Evolutionary conservation across 2,329 filamentous ascomycete genomes (phyloP), one percentile per base, ranked within the genome.

Genomic region (Aspergillus niger): DNA sequence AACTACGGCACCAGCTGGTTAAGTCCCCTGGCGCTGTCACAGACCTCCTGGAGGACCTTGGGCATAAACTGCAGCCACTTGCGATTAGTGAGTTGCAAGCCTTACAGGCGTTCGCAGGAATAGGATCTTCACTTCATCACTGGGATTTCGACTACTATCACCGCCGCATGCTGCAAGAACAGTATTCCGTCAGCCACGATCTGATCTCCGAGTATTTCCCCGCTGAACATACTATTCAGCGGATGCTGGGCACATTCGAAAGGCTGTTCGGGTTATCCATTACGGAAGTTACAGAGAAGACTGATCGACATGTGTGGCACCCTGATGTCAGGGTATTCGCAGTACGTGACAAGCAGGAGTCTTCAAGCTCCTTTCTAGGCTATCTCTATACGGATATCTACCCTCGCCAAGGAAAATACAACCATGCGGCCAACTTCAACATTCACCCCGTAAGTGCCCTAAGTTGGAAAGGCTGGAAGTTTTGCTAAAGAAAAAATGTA

Each of bases 141-240:
- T 55, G 53, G 53, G 53, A 55, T 17, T 44, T 55, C 24, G 53
- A 55, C n/a, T 55, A 44, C 17, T 55, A 55, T 28, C 53, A 55
- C 30, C 28, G 8, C 53, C 53, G 26, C 26, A 47, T 47, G 26
- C 53, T 47, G 26, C 53, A 55, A 6, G 41, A 44, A 22, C 15
- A 47, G 53, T 55, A 55, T 17, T n/a, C 30, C 1, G 26, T 55
- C 26, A 39, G 44, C 53, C 53, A 55, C 17, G 39, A 55, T 11
- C 17, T 24, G 8, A 44, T 55, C 8, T 28, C 53, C 2, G 53
- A 55, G 24, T 55, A 55, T 26, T 55, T 55, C n/a, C 53, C 53
- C 6, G 53, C 53, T 3, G 26, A 44, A 20, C 15, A 20, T 10
- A 55, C 53, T 1, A 32, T 55, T 24, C 26, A 43, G 53, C 53